These are phyloP conservation scores for Fusarium coicis DNA, from an alignment of 2,329 filamentous ascomycete species.

Conservation along the genomic window DNA sequence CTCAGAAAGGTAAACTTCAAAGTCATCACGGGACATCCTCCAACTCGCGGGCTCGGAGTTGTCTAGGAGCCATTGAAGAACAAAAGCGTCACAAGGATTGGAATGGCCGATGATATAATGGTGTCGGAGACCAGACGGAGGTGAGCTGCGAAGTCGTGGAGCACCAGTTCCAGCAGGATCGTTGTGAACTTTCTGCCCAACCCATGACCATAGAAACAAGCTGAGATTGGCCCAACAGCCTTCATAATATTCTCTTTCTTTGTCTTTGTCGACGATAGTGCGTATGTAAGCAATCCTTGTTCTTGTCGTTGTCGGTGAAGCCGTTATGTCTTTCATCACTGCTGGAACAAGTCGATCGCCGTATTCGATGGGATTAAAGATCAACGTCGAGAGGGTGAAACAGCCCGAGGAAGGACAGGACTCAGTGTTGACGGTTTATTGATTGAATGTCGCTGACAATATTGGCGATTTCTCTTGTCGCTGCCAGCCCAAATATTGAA, in stretches of 20 bases:
- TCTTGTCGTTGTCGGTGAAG: accelerated
- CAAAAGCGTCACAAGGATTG: background rate
- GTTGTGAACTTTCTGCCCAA: background rate
- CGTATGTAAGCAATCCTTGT: constrained; percentile 6
- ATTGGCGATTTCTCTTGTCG: too few species aligned
- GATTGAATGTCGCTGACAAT: accelerated
- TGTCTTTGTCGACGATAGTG: background rate
- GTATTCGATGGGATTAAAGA: accelerated
- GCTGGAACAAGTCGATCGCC: accelerated
- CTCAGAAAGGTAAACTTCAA: background rate
- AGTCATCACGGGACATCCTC: background rate
- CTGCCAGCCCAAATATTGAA: background rate
- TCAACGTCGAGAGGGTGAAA: accelerated
- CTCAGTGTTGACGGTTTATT: too few species aligned
- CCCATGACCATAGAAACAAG: background rate
- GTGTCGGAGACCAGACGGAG: background rate
- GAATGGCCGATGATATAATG: background rate
- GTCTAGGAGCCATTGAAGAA: background rate
- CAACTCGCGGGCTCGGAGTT: background rate
- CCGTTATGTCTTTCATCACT: background rate
- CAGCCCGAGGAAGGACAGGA: background rate
- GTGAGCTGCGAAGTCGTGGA: background rate
- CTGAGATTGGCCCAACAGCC: background rate
- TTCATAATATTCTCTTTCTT: background rate
- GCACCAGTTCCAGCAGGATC: background rate